These are phyloP conservation scores for Mycena pura DNA, from an alignment of 768 basidiomycete genomes.

Conservation along the genomic window DNA sequence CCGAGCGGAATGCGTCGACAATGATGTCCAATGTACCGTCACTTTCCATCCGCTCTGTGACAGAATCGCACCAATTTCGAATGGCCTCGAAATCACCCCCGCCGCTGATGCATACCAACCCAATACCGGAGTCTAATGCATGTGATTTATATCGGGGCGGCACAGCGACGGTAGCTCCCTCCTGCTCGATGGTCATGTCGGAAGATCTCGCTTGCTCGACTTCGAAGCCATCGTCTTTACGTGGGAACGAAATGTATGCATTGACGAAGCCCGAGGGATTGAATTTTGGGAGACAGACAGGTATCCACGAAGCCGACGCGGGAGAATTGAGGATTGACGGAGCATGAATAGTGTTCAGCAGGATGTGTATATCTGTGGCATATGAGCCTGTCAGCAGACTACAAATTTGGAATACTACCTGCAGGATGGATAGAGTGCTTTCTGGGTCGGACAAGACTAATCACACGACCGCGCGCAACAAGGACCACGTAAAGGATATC, in stretches of 20 bases:
- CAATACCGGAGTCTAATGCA: constrained; percentile 49
- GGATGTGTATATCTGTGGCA: constrained; percentile 81
- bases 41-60: constrained; percentile 69
- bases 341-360: constrained; percentile 88
- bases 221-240: constrained; percentile 45
- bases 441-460: constrained; percentile 87
- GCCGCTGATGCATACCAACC: constrained; percentile 81
- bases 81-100: constrained; percentile 88
- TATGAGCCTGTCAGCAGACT: not conserved
- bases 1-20: constrained; percentile 50
- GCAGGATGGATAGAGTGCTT: constrained; percentile 96
- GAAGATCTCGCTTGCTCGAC: constrained; percentile 24
- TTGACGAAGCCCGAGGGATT: constrained; percentile 90
- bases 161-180: constrained; percentile 12
- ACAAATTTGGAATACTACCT: constrained; percentile 50
- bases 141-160: constrained; percentile 10
- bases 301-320: constrained; percentile 90
- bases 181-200: not conserved
- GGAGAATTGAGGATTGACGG: constrained; percentile 81
- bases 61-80: constrained; percentile 74
- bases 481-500: constrained; percentile 92
- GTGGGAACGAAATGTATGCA: constrained; percentile 81
- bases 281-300: constrained; percentile 95
- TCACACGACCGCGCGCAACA: constrained; percentile 76
- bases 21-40: constrained; percentile 65